phyloP scores from a whole-genome alignment of 148 eudicot genomes.

The Fagopyrum homotropicum region DNA sequence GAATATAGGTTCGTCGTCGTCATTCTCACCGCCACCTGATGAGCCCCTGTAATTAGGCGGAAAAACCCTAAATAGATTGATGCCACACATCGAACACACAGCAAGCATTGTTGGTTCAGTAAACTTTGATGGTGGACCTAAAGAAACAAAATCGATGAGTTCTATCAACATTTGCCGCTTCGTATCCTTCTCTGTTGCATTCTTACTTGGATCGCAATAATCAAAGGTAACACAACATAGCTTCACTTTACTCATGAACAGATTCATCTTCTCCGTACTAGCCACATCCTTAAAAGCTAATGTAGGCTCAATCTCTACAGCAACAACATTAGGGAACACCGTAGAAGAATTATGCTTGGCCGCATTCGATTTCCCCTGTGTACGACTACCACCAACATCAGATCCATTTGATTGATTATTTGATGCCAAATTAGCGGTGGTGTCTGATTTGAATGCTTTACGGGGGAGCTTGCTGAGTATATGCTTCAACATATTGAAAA shows the following conservation, averaged over 20 bases:
- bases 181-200: conserved; percentile 58
- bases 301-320: conserved; percentile 69
- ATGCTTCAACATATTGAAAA: conserved; percentile 63
- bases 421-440: conserved; percentile 23
- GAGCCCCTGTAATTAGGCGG: conserved; percentile 60
- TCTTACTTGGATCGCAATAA: conserved; percentile 58
- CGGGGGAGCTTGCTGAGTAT: conserved; percentile 63
- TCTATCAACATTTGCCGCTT: conserved; percentile 63
- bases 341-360: conserved; percentile 62
- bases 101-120: conserved; percentile 76
- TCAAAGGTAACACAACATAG: conserved; percentile 81
- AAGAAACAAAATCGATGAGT: conserved; percentile 68
- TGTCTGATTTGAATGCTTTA: conserved; percentile 54
- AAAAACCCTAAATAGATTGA: conserved; percentile 74
- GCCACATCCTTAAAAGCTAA: conserved; percentile 79
- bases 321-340: conserved; percentile 71
- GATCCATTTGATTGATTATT: conserved; percentile 21
- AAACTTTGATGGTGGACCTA: conserved; percentile 46
- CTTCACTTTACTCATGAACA: conserved; percentile 82
- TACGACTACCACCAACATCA: conserved; percentile 19
- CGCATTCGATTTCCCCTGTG: conserved; percentile 30
- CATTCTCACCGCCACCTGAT: conserved; percentile 45
- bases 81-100: conserved; percentile 76
- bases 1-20: conserved; percentile 75
- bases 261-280: conserved; percentile 64